Base-by-base conservation (phyloP, 495 filamentous ascomycete genomes). In the Penicillium taxi region DNA sequence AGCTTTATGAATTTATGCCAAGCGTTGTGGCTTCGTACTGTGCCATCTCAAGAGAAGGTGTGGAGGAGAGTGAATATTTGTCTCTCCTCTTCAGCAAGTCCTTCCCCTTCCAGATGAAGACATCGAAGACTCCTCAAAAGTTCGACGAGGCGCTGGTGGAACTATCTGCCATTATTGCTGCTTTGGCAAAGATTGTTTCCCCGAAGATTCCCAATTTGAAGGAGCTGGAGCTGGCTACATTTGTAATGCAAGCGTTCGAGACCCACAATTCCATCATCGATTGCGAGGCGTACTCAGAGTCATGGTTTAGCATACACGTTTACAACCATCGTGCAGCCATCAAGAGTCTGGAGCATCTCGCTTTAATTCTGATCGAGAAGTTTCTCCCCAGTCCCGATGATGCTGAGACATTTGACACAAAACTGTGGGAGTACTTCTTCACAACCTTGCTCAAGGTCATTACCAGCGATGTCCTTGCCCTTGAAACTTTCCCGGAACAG, bases 401-500 rank as follows among this genome's bases (percentile, higher is more conserved):
- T 48, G 93, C 91, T 2, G 88, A 94, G 52, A 72, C 73, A 6
- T 99, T 96, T 55, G 84, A 93, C 53, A 96, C 84, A 6, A 86
- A 90, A 36, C 67, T 96, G 2, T 99, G 91, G 91, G 88, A 86
- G 42, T 66, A 80, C 25, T 96, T 95, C 61, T 94, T 99, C 57
- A 81, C 75, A 9, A 88, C 86, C 0, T 62, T 99, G 29, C 71
- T 99, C 22, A 86, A 82, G 52, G 81, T 96, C 3, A 86, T 96
- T 6, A 84, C 84, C 1, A 94, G 85, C 46, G 76, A 88, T 27
- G 83, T 82, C 5, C 69, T 99, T 8, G 88, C 91, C 9, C 74
- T 99, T 16, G 91, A 99, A 53, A 96, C 88, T 0, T 96, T 96
- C 56, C 86, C 93, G 0, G 93, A 96, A 60, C 91, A 99, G 61